Base-by-base conservation (phyloP, 805 yeast genomes). In the Metschnikowia santaceciliae region DNA sequence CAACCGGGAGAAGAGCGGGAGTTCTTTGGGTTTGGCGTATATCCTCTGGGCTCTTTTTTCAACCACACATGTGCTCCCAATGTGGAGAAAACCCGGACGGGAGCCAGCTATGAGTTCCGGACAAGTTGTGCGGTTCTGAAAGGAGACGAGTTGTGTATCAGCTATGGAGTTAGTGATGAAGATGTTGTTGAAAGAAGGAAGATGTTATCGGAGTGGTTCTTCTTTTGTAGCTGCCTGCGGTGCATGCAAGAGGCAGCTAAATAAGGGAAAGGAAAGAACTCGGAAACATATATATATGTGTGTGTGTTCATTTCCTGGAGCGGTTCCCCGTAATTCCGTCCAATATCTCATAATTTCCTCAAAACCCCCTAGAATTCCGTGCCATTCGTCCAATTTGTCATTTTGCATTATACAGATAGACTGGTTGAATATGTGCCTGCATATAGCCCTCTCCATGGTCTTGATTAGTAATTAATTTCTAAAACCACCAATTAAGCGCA, bases 61-160 rank as follows among this genome's bases (percentile, higher is more conserved):
- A 84, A 84, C 59, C 89, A 84, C 61, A 80, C 86, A 3, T 84
- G 89, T 63, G 63, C 58, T 1, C 85, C 85, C n/a, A 82, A 81
- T 54, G 55, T 83, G 19, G 60, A 59, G 13, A 83, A 82, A 54
- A 49, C 53, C 1, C 68, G 68, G 0, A 65, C 74, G 17, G 57
- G 57, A n/a, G 66, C 81, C 68, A 51, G 50, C 1, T 57, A 55
- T 44, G 52, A 53, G 36, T 83, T 82, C 58, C 67, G 58, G 3
- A 67, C 85, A 0, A 56, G 62, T 8, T 56, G 61, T 13, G 77
- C 75, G 32, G 69, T 83, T 13, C 40, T 43, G 2, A 48, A 55
- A 3, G 79, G 75, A 7, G 78, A 78, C 36, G 85, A 83, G 55
- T 63, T 84, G 42, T 80, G 79, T 60, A 84, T 84, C 33, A 78